Evolutionary conservation across 2,329 filamentous ascomycete genomes (phyloP), one percentile per base, ranked within the genome.

Genomic region (Pseudogymnoascus sp.): DNA sequence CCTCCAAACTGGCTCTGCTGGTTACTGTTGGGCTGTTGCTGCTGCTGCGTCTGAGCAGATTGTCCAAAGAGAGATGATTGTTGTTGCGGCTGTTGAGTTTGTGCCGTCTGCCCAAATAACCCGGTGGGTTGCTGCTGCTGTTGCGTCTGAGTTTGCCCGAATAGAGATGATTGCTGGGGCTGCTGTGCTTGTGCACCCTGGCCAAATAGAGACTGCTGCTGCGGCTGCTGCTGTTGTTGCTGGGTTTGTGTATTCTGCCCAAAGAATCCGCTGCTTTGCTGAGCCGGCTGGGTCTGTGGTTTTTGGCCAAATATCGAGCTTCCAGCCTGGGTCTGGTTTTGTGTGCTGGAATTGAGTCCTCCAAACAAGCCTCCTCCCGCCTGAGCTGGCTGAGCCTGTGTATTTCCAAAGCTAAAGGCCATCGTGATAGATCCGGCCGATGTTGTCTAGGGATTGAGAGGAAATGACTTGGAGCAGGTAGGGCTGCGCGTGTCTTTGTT

Each of bases 11-110:
- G 64, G 62, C 65, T 67, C 61, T 68, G 15, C 64, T 58, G 57
- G 65, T 59, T 66, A 30, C 36, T 66, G 67, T 58, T 64, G 20
- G 36, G 58, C 37, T 70, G 69, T 39, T 69, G 69, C 57, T 69
- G 71, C 61, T 76, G 71, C 39, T 73, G 66, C 61, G 69, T 70
- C 62, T 66, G 64, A 72, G 71, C 64, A 63, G 67, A 60, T 72
- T 71, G 75, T n/a, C 75, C 65, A 50, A 66, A 64, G 2, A 64
- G 41, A 4, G 69, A 78, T 73, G 72, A 66, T 62, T 76, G 77
- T 61, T 75, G 62, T 57, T 64, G 69, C 39, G 68, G 68, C 28
- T 64, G 63, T 61, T 68, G 65, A 63, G 63, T 64, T 28, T 69
- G 67, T 37, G 60, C 61, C 14, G 66, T 33, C 9, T 63, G 60